These are phyloP conservation scores for Cicer cuneatum DNA, from an alignment of 306 rosid genomes.

Conservation along the genomic window DNA sequence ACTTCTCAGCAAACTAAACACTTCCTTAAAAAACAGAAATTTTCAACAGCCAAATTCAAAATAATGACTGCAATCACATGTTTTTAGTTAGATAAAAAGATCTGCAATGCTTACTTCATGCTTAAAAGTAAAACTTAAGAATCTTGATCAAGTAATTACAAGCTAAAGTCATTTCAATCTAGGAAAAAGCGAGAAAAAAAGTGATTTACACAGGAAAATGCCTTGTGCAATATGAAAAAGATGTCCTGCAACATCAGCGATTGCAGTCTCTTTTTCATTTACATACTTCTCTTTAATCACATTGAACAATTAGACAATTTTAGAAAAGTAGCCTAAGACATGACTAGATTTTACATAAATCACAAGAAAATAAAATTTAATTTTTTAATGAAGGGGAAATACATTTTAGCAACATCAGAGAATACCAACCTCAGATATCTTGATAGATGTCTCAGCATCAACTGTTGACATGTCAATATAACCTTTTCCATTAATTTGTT, in stretches of 20 bases:
- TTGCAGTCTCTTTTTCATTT: conserved; percentile 7
- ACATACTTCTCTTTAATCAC: background rate
- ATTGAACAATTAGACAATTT: conserved; percentile 14
- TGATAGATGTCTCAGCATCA: conserved; percentile 69
- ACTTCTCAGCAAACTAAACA: conserved; percentile 21
- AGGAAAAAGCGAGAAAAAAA: background rate
- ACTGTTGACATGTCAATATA: conserved; percentile 89
- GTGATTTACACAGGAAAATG: background rate
- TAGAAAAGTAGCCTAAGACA: background rate
- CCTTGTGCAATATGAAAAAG: conserved; percentile 2
- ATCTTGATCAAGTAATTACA: background rate
- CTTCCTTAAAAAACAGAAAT: background rate
- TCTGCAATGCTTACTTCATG: background rate
- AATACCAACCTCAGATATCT: conserved; percentile 75
- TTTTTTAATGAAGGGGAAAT: conserved; percentile 3
- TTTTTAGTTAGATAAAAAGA: conserved; percentile 12
- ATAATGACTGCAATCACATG: conserved; percentile 15
- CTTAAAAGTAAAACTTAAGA: background rate
- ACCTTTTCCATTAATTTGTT: conserved; percentile 69
- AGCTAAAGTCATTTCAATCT: conserved; percentile 18
- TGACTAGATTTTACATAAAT: conserved; percentile 6
- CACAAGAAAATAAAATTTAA: conserved; percentile 20
- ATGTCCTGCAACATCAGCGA: conserved; percentile 18
- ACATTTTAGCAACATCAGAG: conserved; percentile 5
- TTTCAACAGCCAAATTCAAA: conserved; percentile 12